These are phyloP conservation scores for Plasmodium fragile DNA, from an alignment of 169 alveolate species.

Conservation along the genomic window DNA sequence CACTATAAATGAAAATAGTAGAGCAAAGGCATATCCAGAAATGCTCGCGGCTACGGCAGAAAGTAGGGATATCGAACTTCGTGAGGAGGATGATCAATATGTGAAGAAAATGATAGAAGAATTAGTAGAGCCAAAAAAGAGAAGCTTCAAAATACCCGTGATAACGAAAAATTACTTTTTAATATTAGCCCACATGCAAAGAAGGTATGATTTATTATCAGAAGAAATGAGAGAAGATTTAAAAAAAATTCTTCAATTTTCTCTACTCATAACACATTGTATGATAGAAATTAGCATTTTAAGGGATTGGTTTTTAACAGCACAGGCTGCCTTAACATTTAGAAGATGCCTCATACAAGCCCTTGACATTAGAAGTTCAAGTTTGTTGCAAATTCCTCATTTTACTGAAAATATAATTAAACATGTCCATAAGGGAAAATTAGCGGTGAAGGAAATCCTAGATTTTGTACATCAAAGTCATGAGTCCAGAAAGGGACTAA, in stretches of 20 bases:
- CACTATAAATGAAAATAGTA: slow-evolving; percentile 80
- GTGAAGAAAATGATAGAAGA: slow-evolving; percentile 79
- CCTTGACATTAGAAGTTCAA: slow-evolving; percentile 85
- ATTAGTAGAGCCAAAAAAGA: slow-evolving; percentile 79
- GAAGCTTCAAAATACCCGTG: slow-evolving; percentile 58
- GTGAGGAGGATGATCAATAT: slow-evolving; percentile 78
- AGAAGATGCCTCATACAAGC: slow-evolving; percentile 92
- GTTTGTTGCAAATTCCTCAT: slow-evolving; percentile 93
- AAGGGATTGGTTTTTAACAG: slow-evolving; percentile 88
- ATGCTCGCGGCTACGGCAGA: slow-evolving; percentile 84
- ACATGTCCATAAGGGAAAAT: slow-evolving; percentile 86
- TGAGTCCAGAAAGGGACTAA: slow-evolving; percentile 87
- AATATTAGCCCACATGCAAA: slow-evolving; percentile 90
- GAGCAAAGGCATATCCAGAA: slow-evolving; percentile 85
- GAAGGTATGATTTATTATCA: slow-evolving; percentile 83
- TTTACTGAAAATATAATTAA: slow-evolving; percentile 85
- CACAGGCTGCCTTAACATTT: slow-evolving; percentile 89
- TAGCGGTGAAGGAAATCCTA: slow-evolving; percentile 84
- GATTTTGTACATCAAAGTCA: slow-evolving; percentile 88
- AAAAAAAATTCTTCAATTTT: slow-evolving; percentile 83
- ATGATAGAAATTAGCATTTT: slow-evolving; percentile 89
- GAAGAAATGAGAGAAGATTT: slow-evolving; percentile 79
- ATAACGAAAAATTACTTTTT: slow-evolving; percentile 82
- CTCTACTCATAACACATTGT: slow-evolving; percentile 90
- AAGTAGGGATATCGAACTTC: slow-evolving; percentile 72